phyloP scores from a whole-genome alignment of 768 basidiomycete species.

The Gyrodon lividus region DNA sequence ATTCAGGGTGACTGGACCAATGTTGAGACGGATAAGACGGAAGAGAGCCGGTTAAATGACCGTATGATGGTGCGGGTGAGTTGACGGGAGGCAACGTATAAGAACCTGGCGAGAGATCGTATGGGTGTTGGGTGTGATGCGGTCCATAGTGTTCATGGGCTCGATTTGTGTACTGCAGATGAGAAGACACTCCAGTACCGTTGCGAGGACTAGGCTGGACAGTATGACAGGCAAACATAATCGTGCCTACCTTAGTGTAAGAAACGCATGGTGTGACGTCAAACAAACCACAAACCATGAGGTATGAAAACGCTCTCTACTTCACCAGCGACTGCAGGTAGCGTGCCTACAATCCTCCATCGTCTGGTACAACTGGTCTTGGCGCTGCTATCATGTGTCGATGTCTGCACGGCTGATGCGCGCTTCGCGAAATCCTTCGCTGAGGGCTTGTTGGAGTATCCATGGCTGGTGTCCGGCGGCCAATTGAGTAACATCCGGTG shows the following conservation, averaged over 20 bases:
- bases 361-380: conserved; percentile 86
- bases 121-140: conserved; percentile 25
- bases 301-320: conserved; percentile 90
- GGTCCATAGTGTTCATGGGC: conserved; percentile 26
- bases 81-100: conserved; percentile 35
- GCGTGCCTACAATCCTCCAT: conserved; percentile 70
- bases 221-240: conserved; percentile 42
- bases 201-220: conserved; percentile 28
- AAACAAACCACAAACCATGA: conserved; percentile 60
- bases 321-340: conserved; percentile 58
- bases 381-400: conserved; percentile 58
- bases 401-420: conserved; percentile 61
- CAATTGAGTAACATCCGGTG: conserved; percentile 67
- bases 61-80: conserved; percentile 27
- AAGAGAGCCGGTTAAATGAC: conserved; percentile 23
- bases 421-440: conserved; percentile 53
- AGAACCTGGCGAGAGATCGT: conserved; percentile 27
- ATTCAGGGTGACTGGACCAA: conserved; percentile 29
- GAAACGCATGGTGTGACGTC: conserved; percentile 36
- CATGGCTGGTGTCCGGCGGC: conserved; percentile 60
- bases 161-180: conserved; percentile 26
- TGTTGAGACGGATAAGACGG: conserved; percentile 28
- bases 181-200: conserved; percentile 15
- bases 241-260: conserved; percentile 27
- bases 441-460: conserved; percentile 41